phyloP scores from a whole-genome alignment of 192 early-diverging fungal species.

The Diversispora eburnea region DNA sequence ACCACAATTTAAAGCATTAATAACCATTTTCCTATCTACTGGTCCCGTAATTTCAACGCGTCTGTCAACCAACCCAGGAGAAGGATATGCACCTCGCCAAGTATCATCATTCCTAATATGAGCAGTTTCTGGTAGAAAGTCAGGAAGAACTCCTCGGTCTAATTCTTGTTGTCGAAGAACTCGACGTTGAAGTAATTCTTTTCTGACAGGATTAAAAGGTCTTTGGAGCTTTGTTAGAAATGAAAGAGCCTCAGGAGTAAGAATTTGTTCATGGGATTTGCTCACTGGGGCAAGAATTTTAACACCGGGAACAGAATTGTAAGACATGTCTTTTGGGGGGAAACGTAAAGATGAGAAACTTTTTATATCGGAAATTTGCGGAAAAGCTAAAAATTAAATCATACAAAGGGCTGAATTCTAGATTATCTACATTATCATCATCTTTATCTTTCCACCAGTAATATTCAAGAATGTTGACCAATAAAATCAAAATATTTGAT shows the following conservation, averaged over 20 bases:
- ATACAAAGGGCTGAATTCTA: too few relatives aligned
- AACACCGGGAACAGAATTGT: slow-evolving; percentile 61
- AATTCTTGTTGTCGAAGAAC: slow-evolving; percentile 73
- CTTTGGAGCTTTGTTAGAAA: slow-evolving; percentile 91
- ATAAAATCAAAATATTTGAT: too few relatives aligned
- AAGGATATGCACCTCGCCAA: slow-evolving; percentile 86
- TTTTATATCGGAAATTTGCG: too few relatives aligned
- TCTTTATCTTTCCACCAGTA: too few relatives aligned
- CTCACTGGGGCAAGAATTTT: slow-evolving; percentile 66
- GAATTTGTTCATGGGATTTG: slow-evolving; percentile 67
- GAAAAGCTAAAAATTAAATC: too few relatives aligned
- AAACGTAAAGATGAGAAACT: too few relatives aligned
- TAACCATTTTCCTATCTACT: slow-evolving; percentile 99
- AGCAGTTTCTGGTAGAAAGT: slow-evolving; percentile 90
- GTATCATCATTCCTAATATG: slow-evolving; percentile 85
- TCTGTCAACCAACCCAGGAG: slow-evolving; percentile 85
- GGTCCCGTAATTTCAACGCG: slow-evolving; percentile 98
- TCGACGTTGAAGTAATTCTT: slow-evolving; percentile 79
- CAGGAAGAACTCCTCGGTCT: slow-evolving; percentile 78
- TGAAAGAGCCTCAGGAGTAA: slow-evolving; percentile 74
- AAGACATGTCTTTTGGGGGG: not conserved
- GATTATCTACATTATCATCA: too few relatives aligned
- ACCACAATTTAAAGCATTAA: slow-evolving; percentile 96
- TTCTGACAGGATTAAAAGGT: slow-evolving; percentile 85
- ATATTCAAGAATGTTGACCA: too few relatives aligned